Conservation (phyloP, 257 asterid species). For the Echites panduratus region DNA sequence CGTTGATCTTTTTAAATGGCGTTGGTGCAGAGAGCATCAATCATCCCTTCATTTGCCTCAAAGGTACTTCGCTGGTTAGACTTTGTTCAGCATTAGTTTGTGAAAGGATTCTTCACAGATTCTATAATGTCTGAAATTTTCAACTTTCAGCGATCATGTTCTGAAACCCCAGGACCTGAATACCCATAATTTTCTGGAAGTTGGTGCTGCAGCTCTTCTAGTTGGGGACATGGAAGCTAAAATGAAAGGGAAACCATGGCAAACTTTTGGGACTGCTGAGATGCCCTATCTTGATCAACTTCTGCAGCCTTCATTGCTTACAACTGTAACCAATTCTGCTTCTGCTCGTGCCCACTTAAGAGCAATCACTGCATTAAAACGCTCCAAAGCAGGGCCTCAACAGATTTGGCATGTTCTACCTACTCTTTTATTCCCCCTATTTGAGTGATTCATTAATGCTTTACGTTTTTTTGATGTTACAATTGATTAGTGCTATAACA, state of each 20-base stretch:
- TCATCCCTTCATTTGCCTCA: constrained; percentile 60
- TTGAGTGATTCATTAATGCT: constrained; percentile 8
- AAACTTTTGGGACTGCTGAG: constrained; percentile 69
- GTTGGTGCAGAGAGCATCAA: constrained; percentile 90
- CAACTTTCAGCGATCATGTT: constrained; percentile 65
- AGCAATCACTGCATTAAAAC: constrained; percentile 92
- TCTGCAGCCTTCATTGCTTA: constrained; percentile 89
- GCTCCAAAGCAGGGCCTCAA: constrained; percentile 70
- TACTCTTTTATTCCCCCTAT: constrained; percentile 21
- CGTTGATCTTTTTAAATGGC: constrained; percentile 87
- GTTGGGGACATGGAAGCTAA: constrained; percentile 96
- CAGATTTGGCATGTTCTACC: constrained; percentile 63
- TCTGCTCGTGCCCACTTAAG: constrained; percentile 92
- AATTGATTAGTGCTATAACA: background rate
- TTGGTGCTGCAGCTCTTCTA: constrained; percentile 99
- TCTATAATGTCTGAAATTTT: constrained; percentile 22
- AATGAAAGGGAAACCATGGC: constrained; percentile 94
- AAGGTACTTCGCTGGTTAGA: constrained; percentile 50
- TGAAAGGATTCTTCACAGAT: background rate
- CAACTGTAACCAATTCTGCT: constrained; percentile 90
- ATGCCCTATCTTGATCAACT: constrained; percentile 97
- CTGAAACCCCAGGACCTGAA: constrained; percentile 66
- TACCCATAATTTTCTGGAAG: constrained; percentile 81
- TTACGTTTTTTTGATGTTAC: constrained; percentile 9
- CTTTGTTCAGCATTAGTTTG: constrained; percentile 20